Evolutionary conservation across 768 basidiomycete genomes (phyloP).

Genomic region (Auricularia cornea): DNA sequence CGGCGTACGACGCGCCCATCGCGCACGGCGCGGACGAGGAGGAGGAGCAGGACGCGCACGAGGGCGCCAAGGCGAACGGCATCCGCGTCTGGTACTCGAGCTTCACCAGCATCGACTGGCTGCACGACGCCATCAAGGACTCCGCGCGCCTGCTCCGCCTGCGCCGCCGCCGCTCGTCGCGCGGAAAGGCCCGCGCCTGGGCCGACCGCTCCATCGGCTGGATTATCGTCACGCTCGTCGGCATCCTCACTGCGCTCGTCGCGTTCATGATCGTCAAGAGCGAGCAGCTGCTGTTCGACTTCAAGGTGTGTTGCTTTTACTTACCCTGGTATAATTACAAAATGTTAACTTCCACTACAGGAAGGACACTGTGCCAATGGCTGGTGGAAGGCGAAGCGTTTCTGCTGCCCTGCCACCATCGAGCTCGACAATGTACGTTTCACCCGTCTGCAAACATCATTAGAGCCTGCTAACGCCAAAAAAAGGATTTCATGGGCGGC

Average conservation of each 20-base stretch:
- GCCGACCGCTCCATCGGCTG: slow-evolving; percentile 79
- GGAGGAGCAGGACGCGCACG: slow-evolving; percentile 18
- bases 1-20: slow-evolving; percentile 56
- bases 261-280: slow-evolving; percentile 81
- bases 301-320: slow-evolving; percentile 36
- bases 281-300: slow-evolving; percentile 86
- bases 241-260: slow-evolving; percentile 73
- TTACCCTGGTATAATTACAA: too few relatives aligned
- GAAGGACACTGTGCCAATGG: slow-evolving; percentile 71
- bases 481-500: slow-evolving; percentile 5
- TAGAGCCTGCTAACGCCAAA: not conserved
- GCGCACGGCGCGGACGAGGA: slow-evolving; percentile 27
- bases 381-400: slow-evolving; percentile 69
- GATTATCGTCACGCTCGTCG: slow-evolving; percentile 83
- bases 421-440: slow-evolving; percentile 2
- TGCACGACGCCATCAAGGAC: slow-evolving; percentile 94
- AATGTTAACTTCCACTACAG: too few relatives aligned
- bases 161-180: slow-evolving; percentile 57
- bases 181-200: slow-evolving; percentile 52
- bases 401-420: slow-evolving; percentile 57
- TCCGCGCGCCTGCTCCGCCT: slow-evolving; percentile 72
- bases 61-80: slow-evolving; percentile 68
- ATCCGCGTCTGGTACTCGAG: slow-evolving; percentile 87
- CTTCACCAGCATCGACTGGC: slow-evolving; percentile 90
- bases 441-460: not conserved